Percentiles rank a stretch among this genome's conserved stretches.
These are phyloP conservation scores for Zancudomyces culisetae DNA, from an alignment of 371 early-diverging fungal genomes.

Conservation along the genomic window DNA sequence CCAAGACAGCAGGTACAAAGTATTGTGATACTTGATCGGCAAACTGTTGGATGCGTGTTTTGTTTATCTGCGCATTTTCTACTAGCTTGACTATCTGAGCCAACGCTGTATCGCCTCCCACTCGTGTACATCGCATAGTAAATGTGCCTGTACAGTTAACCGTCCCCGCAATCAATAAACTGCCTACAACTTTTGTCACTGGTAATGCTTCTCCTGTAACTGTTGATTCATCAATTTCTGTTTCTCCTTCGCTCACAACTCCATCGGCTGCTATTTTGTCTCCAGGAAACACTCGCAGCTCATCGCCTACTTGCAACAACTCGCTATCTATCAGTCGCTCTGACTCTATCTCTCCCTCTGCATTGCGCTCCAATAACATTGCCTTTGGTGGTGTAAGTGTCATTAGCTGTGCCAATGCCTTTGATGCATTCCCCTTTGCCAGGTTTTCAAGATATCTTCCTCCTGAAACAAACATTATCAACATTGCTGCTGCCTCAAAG, in stretches of 20 bases:
- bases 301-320: slow-evolving; percentile 63
- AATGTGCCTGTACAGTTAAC: slow-evolving; percentile 71
- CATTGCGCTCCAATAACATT: slow-evolving; percentile 28
- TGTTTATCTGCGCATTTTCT: slow-evolving; percentile 39
- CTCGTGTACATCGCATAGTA: slow-evolving; percentile 34
- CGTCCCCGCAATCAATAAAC: slow-evolving; percentile 73
- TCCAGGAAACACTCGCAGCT: slow-evolving; percentile 73
- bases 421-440: slow-evolving; percentile 82
- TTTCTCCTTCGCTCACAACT: slow-evolving; percentile 54
- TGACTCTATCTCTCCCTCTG: slow-evolving; percentile 20
- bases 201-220: slow-evolving; percentile 95
- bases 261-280: slow-evolving; percentile 91
- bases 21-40: slow-evolving; percentile 58
- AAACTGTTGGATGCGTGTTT: slow-evolving; percentile 59
- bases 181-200: slow-evolving; percentile 49
- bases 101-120: slow-evolving; percentile 71
- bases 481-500: slow-evolving; percentile 80
- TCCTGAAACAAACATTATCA: slow-evolving; percentile 75
- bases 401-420: slow-evolving; percentile 73
- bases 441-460: slow-evolving; percentile 83
- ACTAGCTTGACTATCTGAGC: slow-evolving; percentile 74
- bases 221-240: slow-evolving; percentile 90
- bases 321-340: slow-evolving; percentile 70
- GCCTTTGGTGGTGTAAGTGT: slow-evolving; percentile 62
- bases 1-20: slow-evolving; percentile 78